Evolutionary conservation across 2,329 filamentous ascomycete species (phyloP), one percentile per base, ranked within the genome.

Genomic region (Hypoxylon sp.): DNA sequence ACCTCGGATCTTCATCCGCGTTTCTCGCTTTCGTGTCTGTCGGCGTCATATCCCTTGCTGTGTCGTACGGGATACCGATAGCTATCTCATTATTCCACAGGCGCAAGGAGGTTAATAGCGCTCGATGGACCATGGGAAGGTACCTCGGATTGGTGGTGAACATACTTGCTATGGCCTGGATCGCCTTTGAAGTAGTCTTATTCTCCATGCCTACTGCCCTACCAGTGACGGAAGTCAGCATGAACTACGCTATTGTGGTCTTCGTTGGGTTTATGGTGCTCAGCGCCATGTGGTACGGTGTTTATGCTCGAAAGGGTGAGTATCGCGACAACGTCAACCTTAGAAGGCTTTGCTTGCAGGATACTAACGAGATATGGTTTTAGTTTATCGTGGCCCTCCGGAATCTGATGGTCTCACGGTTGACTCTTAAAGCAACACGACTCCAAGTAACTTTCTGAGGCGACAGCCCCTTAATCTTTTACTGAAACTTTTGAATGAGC

Each of bases 31-130:
- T 87, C 71, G 76, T 78, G 4, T 75, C 72, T 8, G 84, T 87
- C 1, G 85, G 85, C 2, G 84, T 87, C 17, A 85, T 87, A 55
- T 84, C 81, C 0, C 76, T 88, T 24, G 84, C 85, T 0, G 78
- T 85, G 4, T 82, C 81, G 0, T 88, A 88, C 62, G 82, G 80
- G 0, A 84, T 87, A 19, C 85, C 85, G 1, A 86, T 88, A 44
- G 72, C 75, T 7, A 79, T 86, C 64, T 85, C 80, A 46, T 70
- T 87, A 19, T 73, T 80, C 39, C 75, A 82, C 60, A 72, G 77
- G 2, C 81, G 83, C 1, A 71, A 66, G 7, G 83, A 84, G 60
- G 83, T 86, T 1, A 77, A 77, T 11, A 73, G 70, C n/a, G 84
- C 84, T 1, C 73, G 72, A 8, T 86, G 82, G 80, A 83, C 77